These are phyloP conservation scores for Leishmania tropica DNA, from an alignment of 208 protist genomes.

Conservation along the genomic window DNA sequence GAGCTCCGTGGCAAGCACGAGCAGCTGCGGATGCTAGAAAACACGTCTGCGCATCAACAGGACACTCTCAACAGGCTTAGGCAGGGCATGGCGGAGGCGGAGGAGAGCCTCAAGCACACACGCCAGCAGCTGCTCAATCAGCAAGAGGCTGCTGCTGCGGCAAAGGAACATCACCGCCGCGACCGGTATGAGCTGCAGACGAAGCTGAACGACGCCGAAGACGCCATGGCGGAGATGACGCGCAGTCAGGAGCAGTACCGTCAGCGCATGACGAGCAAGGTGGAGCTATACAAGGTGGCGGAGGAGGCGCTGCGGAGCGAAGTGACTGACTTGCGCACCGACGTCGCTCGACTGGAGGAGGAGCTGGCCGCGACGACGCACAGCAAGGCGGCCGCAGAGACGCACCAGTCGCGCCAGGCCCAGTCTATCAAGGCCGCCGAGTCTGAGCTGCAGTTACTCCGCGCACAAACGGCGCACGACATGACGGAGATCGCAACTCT, in stretches of 20 bases:
- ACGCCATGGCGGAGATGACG: conserved; percentile 35
- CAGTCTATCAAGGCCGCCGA: conserved; percentile 35
- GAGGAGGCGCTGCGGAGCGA: conserved; percentile 54
- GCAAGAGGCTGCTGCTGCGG: conserved; percentile 32
- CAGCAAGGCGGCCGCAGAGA: conserved; percentile 37
- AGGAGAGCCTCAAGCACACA: conserved; percentile 32
- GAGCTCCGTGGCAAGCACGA: conserved; percentile 44
- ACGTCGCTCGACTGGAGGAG: conserved; percentile 39
- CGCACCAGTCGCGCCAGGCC: conserved; percentile 39
- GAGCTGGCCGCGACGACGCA: conserved; percentile 33
- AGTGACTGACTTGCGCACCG: conserved; percentile 45
- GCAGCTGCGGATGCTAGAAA: conserved; percentile 33
- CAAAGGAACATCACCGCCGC: conserved; percentile 51
- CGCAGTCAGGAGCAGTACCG: conserved; percentile 39
- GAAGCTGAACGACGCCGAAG: conserved; percentile 42
- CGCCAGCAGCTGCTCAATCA: conserved; percentile 38
- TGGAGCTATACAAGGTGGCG: conserved; percentile 51
- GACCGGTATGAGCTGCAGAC: conserved; percentile 42
- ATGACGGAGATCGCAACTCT: conserved; percentile 39
- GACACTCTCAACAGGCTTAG: conserved; percentile 32
- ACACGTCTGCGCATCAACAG: conserved; percentile 33
- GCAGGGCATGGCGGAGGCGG: conserved; percentile 29
- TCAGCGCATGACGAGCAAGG: conserved; percentile 37
- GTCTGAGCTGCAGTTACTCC: conserved; percentile 46
- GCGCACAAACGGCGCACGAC: conserved; percentile 36